Conservation (phyloP, 2,329 filamentous ascomycete genomes). For the Cylindrodendrum hubeiense region DNA sequence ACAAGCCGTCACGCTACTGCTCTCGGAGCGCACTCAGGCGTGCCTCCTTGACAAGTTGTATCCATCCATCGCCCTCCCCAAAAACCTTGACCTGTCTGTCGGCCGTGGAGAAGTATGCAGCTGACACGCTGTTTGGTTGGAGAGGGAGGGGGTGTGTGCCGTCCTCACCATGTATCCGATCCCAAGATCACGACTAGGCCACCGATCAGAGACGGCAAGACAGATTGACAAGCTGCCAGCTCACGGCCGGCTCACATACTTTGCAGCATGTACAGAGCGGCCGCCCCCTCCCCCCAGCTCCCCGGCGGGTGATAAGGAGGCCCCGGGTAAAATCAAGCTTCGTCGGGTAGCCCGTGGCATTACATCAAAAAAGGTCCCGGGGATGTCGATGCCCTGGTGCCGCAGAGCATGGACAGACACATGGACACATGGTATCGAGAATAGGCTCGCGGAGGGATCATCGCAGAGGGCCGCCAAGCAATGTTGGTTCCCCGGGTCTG, state of each 20-base stretch:
- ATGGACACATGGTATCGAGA: conserved; percentile 4
- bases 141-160: conserved; percentile 26
- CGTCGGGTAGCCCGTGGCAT: background rate
- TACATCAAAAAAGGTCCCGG: conserved; percentile 1
- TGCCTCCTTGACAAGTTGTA: conserved; percentile 28
- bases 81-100: conserved; percentile 40
- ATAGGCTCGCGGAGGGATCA: conserved; percentile 8
- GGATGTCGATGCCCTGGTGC: conserved; percentile 8
- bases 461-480: conserved; percentile 7
- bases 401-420: background rate
- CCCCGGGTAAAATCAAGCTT: background rate
- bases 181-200: background rate
- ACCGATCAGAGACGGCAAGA: background rate
- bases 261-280: background rate
- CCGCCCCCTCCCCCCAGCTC: background rate
- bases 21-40: conserved; percentile 31
- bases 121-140: conserved; percentile 16
- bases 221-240: background rate
- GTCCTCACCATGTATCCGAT: background rate
- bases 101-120: conserved; percentile 28
- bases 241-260: background rate
- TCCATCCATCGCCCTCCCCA: conserved; percentile 27
- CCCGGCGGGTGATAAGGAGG: background rate
- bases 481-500: conserved; percentile 18
- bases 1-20: conserved; percentile 33